These are phyloP conservation scores for Zychaea mexicana DNA, from an alignment of 371 early-diverging fungal genomes.

Conservation along the genomic window DNA sequence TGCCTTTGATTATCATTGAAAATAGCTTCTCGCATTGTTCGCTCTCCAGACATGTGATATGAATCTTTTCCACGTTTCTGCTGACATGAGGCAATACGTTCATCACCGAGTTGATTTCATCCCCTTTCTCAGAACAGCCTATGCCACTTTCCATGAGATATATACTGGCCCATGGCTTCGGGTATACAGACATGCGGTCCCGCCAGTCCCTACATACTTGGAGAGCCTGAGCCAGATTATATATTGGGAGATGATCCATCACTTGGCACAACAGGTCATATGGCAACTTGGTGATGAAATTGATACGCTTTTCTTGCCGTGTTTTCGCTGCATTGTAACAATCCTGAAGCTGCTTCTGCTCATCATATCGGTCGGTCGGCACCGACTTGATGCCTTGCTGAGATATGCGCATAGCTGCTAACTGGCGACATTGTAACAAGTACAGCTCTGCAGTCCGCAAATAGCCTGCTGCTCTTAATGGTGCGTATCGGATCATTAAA, in stretches of 20 bases:
- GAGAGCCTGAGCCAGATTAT: background rate
- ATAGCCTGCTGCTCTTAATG: background rate
- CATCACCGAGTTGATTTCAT: too few relatives aligned
- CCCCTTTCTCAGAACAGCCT: too few relatives aligned
- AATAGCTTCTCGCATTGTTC: too few relatives aligned
- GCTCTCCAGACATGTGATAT: too few relatives aligned
- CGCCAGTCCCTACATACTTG: background rate
- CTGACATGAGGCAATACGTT: too few relatives aligned
- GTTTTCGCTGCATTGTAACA: background rate
- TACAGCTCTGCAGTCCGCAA: background rate
- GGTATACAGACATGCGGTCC: too few relatives aligned
- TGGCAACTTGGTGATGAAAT: background rate
- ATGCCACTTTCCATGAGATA: too few relatives aligned
- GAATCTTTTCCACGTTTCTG: too few relatives aligned
- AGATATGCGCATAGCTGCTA: background rate
- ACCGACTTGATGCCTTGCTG: background rate
- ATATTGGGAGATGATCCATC: background rate
- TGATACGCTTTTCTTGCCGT: background rate
- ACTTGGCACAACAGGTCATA: background rate
- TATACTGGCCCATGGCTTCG: too few relatives aligned
- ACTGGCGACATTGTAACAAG: background rate
- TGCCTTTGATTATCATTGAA: too few relatives aligned
- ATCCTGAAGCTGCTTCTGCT: background rate
- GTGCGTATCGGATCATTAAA: conserved; percentile 4
- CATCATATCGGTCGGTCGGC: background rate